phyloP scores from a whole-genome alignment of 352 stramenopile genomes.

The Elongisporangium undulatum region DNA sequence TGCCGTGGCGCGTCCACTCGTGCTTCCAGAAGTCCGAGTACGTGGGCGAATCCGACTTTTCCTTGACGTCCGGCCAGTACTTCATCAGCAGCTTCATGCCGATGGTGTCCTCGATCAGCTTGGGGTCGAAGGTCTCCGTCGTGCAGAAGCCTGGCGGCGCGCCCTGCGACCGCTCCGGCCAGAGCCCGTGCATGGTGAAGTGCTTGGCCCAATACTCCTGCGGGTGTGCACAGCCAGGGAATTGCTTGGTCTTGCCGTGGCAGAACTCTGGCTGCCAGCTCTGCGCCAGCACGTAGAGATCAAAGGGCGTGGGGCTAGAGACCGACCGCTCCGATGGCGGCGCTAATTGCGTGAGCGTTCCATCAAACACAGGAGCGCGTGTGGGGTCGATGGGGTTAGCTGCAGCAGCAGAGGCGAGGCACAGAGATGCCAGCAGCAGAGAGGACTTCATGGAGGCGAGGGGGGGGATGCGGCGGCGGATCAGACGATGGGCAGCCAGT shows the following conservation, averaged over 20 bases:
- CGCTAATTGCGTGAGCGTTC: constrained; percentile 11
- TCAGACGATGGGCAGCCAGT: not conserved
- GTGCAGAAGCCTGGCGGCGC: constrained; percentile 76
- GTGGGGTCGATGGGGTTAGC: not conserved
- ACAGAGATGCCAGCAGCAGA: not conserved
- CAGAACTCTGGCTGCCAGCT: constrained; percentile 90
- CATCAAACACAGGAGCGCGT: constrained; percentile 27
- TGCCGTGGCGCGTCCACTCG: constrained; percentile 93
- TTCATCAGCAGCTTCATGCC: constrained; percentile 68
- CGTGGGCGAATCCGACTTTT: constrained; percentile 28
- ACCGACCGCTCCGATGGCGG: not conserved
- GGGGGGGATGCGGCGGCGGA: not conserved
- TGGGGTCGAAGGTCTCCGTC: constrained; percentile 65
- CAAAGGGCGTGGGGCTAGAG: constrained; percentile 25
- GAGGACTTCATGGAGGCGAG: not conserved
- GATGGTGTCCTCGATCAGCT: constrained; percentile 49
- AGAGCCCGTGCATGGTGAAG: constrained; percentile 88
- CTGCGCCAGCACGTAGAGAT: constrained; percentile 90
- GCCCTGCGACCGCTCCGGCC: constrained; percentile 68
- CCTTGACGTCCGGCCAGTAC: constrained; percentile 89
- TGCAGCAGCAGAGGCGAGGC: constrained; percentile 4
- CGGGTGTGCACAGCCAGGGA: constrained; percentile 63
- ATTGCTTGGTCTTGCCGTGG: constrained; percentile 40
- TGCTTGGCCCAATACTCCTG: constrained; percentile 76
- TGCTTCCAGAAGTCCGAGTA: constrained; percentile 91